Base-by-base conservation (phyloP, 352 stramenopile genomes). In the Phytophthora kernoviae region DNA sequence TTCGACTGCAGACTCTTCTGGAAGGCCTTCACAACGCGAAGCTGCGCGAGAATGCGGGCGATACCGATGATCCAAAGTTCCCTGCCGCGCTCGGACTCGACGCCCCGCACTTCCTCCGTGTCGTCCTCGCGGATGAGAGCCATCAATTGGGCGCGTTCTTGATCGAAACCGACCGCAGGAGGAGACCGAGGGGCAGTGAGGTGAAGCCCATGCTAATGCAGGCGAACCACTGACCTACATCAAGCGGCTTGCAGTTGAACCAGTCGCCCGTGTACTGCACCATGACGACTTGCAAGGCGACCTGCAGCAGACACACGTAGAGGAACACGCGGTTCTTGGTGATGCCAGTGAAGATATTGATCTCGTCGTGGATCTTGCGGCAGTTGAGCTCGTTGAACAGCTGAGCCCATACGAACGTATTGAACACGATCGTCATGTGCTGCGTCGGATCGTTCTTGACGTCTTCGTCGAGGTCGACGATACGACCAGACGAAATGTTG, bases 341-440 rank as follows among this genome's bases (percentile, higher is more conserved):
- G 39, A 99, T 89, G 32, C 93, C 92, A 14, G 63, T 63, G 60
- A 99, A 98, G 32, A 98, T 91, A 74, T 99, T 99, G 72, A 93
- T 96, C 51, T 97, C 81, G 70, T 98, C 89, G 67, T 97, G 89
- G 68, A 98, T 97, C 65, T 84, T 81, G 48, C 76, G 76, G 22
- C 57, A 59, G 59, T 90, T 90, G 21, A 90, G 64, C 58, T 90
- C 73, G 63, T 90, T 90, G 68, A 90, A 99, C 14, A 98, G 83
- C 79, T 98, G 92, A 36, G 91, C 85, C 75, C 97, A 98, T 14
- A 99, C 96, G 73, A 99, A 99, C 32, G 91, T 90, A 77, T 98
- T 99, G 81, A 99, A 99, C 58, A 99, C 68, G 41, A 98, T 88
- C 27, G 95, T 98, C 74, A 96, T 97, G 83, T 99, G 96, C 58